Base-by-base conservation (phyloP, 148 eudicot genomes). In the Rhododendron henanense region DNA sequence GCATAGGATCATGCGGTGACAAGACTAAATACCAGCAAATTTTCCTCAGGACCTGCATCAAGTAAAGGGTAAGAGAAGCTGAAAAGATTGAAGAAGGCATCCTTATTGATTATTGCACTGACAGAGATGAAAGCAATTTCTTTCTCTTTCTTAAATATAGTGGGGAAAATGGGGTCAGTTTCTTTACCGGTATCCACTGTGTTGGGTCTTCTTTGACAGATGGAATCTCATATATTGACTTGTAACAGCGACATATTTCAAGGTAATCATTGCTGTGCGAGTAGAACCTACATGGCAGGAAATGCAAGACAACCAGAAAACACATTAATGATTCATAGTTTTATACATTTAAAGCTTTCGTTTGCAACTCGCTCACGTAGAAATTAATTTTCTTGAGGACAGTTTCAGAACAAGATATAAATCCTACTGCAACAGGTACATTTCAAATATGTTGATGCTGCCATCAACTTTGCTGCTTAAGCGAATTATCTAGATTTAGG, bases 1-100 rank as follows among this genome's bases (percentile, higher is more conserved):
- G 99, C 99, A 96, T 96, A 13, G 99, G 95, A 90, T 94, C 98
- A 83, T 94, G 94, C 16, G 97, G 98, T 82, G 99, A 87, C 88
- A 96, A 87, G 44, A 93, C 96, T 89, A 96, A 85, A 83, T 94
- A 94, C 98, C 99, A 95, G 90, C 99, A 96, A 69, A 95, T 93
- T 91, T 96, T 96, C 90, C 99, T 91, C 85, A 95, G 87, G 67
- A 94, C 91, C 99, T 96, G 87, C 57, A 47, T 21, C 1, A 78
- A 11, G 9, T 11, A 11, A 47, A 78, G 31, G 15, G 35, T 47
- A 39, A 78, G 57, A 78, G 18, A 78, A 78, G 81, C 57, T 78
- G 81, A 47, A 78, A 78, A 78, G 55, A 78, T 23, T n/a, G 57
- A 41, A 5, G 33, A 45, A 23, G 86, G 41, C 78, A 63, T 41